These are phyloP conservation scores for Monascus purpureus DNA, from an alignment of 495 filamentous ascomycete species.

Conservation along the genomic window DNA sequence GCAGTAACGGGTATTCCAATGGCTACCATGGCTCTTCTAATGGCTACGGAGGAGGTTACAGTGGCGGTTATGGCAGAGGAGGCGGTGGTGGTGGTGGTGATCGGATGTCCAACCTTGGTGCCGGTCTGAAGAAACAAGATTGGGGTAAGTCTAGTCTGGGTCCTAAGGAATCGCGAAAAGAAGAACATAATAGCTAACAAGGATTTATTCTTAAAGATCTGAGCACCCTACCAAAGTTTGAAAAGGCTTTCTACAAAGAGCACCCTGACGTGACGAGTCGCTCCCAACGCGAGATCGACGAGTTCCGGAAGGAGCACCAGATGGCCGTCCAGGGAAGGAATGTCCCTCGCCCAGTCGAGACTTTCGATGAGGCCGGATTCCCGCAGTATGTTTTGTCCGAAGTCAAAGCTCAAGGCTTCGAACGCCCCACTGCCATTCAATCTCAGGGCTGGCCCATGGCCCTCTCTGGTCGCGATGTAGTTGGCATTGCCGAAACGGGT, in stretches of 20 bases:
- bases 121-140: constrained; percentile 66
- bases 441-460: constrained; percentile 99
- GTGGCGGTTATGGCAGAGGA: constrained; percentile 32
- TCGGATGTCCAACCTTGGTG: constrained; percentile 84
- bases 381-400: constrained; percentile 94
- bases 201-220: no score
- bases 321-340: constrained; percentile 66
- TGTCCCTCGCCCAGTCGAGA: constrained; percentile 85
- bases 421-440: constrained; percentile 85
- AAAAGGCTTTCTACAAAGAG: constrained; percentile 99
- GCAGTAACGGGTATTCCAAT: background rate
- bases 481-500: constrained; percentile 98
- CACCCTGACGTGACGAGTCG: constrained; percentile 62
- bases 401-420: constrained; percentile 94
- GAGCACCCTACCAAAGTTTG: constrained; percentile 76
- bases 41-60: constrained; percentile 13
- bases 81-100: constrained; percentile 59
- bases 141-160: constrained; percentile 62
- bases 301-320: constrained; percentile 66
- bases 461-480: constrained; percentile 92
- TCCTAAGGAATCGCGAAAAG: no score
- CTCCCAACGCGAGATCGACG: constrained; percentile 64
- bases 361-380: constrained; percentile 95
- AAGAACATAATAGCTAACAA: no score
- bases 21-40: constrained; percentile 23